Evolutionary conservation across 2,329 filamentous ascomycete genomes (phyloP).

Genomic region (Apiospora saccharicola): DNA sequence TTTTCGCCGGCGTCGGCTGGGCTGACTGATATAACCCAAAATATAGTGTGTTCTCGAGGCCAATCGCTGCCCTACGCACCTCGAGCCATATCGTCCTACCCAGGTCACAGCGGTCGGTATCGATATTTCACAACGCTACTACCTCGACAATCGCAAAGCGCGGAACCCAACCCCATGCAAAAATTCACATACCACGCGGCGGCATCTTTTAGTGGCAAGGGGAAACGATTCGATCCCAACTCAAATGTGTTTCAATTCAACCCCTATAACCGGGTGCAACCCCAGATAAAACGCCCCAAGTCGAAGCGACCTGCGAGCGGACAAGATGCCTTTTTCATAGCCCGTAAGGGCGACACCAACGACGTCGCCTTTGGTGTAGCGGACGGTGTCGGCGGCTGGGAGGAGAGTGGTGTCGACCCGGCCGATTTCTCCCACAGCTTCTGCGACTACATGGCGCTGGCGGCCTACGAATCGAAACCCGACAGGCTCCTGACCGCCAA

Average conservation of each 20-base stretch:
- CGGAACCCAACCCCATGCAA: constrained; percentile 32
- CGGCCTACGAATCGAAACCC: constrained; percentile 65
- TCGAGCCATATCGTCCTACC: constrained; percentile 26
- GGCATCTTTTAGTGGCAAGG: constrained; percentile 79
- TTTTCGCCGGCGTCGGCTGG: not conserved
- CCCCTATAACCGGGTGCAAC: constrained; percentile 66
- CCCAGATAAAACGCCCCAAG: constrained; percentile 59
- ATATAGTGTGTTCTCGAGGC: constrained; percentile 30
- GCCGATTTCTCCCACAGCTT: constrained; percentile 94
- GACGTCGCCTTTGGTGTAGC: constrained; percentile 87
- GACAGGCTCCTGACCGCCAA: constrained; percentile 63
- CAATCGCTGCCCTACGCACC: constrained; percentile 30
- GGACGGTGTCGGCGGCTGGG: constrained; percentile 96
- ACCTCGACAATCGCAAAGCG: constrained; percentile 34
- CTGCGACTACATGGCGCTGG: constrained; percentile 89
- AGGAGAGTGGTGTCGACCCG: constrained; percentile 89
- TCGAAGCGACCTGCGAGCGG: constrained; percentile 77
- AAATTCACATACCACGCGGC: constrained; percentile 73
- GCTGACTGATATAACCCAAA: constrained; percentile 27
- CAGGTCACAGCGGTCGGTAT: constrained; percentile 28
- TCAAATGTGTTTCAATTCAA: constrained; percentile 78
- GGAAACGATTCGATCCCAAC: constrained; percentile 70
- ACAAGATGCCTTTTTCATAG: constrained; percentile 96
- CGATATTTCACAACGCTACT: constrained; percentile 38
- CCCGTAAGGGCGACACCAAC: constrained; percentile 74